Evolutionary conservation across 495 filamentous ascomycete species (phyloP), one percentile per base, ranked within the genome.

Genomic region (Lophium mytilinum): DNA sequence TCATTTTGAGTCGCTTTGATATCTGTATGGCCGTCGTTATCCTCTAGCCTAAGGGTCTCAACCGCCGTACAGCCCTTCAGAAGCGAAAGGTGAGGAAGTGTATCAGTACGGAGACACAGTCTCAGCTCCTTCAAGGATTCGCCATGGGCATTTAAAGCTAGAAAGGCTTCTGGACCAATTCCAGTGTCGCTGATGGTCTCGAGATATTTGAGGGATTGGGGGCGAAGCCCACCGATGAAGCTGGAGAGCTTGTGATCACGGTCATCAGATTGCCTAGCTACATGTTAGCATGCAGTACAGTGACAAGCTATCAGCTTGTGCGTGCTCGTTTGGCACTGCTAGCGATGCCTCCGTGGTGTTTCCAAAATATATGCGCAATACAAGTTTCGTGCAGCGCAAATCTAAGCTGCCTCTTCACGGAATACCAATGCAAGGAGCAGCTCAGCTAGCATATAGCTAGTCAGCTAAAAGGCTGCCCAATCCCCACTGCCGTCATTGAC

Each of bases 131-230:
- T 77, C 18, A 91, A 69, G 9, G 84, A 82, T 12, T 70, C 50
- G 3, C 75, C 62, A 62, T 90, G 87, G 18, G 65, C 62, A 47
- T 73, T 76, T n/a, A 91, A 57, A 3, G 82, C 80, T 41, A 74
- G 67, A 41, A 86, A 79, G 5, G 80, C 80, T 43, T 82, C 73
- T 4, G 70, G 62, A 5, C 75, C 78, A 37, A 86, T 72, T 4
- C 71, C 66, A 37, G 76, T 75, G 18, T 68, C 62, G 58, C 79
- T 77, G 41, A 82, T 70, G 18, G 83, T 72, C 47, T 81, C 74
- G 60, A 90, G 83, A 9, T 74, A 76, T 51, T 74, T 74, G 0
- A 91, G 68, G 6, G 78, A 80, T 53, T 88, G 77, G 0, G 78
- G 76, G 8, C 62, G 74, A 11, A 90, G 69, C 1, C 73, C 72